These are phyloP conservation scores for Lyophyllum decastes DNA, from an alignment of 768 basidiomycete genomes.

Conservation along the genomic window DNA sequence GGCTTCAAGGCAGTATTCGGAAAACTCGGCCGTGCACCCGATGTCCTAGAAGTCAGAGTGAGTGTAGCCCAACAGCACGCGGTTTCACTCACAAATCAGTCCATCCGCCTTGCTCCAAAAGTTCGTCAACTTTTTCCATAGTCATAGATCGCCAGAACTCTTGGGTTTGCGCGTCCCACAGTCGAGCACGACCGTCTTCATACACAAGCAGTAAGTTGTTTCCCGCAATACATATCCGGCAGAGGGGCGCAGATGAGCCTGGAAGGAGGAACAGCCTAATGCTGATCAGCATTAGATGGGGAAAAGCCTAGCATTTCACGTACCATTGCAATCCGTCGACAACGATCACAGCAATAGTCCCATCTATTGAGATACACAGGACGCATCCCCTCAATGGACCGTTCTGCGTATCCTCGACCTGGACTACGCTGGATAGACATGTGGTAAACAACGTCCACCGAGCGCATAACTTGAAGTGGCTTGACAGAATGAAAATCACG, in stretches of 20 bases:
- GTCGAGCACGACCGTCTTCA: conserved; percentile 69
- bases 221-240: conserved; percentile 61
- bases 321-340: conserved; percentile 80
- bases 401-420: conserved; percentile 49
- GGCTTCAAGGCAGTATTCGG: conserved; percentile 27
- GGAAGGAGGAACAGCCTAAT: conserved; percentile 79
- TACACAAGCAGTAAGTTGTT: conserved; percentile 79
- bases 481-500: conserved; percentile 25
- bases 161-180: conserved; percentile 84
- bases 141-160: conserved; percentile 88
- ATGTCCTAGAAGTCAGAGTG: conserved; percentile 13
- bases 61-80: background rate
- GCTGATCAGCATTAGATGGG: background rate
- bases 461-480: conserved; percentile 65
- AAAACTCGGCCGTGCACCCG: conserved; percentile 17
- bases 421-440: conserved; percentile 60
- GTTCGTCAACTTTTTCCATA: conserved; percentile 72
- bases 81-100: conserved; percentile 53
- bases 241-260: conserved; percentile 70
- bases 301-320: conserved; percentile 25
- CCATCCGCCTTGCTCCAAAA: conserved; percentile 77
- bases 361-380: conserved; percentile 74
- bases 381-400: conserved; percentile 68
- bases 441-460: conserved; percentile 75
- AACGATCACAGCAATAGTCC: conserved; percentile 80